Conservation (phyloP, 257 asterid genomes). For the Primulina eburnea region DNA sequence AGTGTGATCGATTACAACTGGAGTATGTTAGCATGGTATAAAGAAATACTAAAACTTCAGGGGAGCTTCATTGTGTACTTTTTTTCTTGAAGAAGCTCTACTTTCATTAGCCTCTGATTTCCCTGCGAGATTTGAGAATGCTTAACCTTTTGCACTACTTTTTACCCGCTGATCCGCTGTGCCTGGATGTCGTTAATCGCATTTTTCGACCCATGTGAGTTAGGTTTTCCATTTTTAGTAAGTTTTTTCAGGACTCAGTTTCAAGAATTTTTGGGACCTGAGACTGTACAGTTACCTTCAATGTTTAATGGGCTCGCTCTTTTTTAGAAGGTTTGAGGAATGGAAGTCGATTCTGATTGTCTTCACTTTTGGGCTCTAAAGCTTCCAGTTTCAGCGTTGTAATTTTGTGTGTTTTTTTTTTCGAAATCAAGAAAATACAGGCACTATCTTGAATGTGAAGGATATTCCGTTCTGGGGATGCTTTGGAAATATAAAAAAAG, state of each 20-base stretch:
- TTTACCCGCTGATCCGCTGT: constrained; percentile 40
- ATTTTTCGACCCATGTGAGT: constrained; percentile 19
- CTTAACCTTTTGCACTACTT: constrained; percentile 38
- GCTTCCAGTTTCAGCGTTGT: background rate
- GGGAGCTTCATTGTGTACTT: constrained; percentile 16
- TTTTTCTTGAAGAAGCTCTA: constrained; percentile 33
- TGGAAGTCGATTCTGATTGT: constrained; percentile 16
- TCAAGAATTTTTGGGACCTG: constrained; percentile 16
- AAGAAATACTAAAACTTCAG: constrained; percentile 13
- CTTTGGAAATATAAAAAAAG: constrained; percentile 13
- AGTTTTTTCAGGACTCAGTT: constrained; percentile 19
- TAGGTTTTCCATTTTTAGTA: constrained; percentile 39
- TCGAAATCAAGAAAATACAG: constrained; percentile 15
- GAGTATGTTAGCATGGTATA: background rate
- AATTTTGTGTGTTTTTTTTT: constrained; percentile 20
- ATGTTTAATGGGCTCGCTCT: constrained; percentile 34
- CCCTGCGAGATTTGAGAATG: constrained; percentile 65
- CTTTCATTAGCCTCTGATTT: constrained; percentile 43
- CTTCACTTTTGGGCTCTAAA: constrained; percentile 15
- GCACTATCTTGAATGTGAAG: constrained; percentile 21
- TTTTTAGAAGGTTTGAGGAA: constrained; percentile 11
- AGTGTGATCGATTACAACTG: background rate
- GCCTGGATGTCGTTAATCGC: constrained; percentile 23
- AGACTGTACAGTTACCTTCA: constrained; percentile 19
- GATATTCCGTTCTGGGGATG: constrained; percentile 17